Conservation (phyloP, 192 early-diverging fungal species). For the Borealophlyctis nickersoniae region DNA sequence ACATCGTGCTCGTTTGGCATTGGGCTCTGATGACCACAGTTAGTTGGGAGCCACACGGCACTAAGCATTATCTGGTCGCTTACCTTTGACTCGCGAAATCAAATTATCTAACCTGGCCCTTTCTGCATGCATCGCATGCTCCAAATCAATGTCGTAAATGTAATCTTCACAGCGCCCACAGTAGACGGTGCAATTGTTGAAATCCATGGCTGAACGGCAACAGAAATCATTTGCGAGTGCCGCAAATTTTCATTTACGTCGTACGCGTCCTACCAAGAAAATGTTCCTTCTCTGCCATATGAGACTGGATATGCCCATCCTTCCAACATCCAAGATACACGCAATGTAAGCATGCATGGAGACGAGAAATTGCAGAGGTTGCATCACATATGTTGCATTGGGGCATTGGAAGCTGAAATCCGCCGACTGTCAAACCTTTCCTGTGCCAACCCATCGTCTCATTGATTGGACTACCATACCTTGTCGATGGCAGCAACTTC, state of each 20-base stretch:
- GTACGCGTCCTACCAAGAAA: slow-evolving; percentile 43
- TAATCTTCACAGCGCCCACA: slow-evolving; percentile 80
- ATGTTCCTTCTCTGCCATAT: slow-evolving; percentile 49
- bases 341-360: slow-evolving; percentile 85
- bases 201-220: slow-evolving; percentile 66
- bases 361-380: slow-evolving; percentile 38
- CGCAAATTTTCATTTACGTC: background rate
- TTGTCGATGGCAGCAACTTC: slow-evolving; percentile 28
- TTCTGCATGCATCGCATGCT: slow-evolving; percentile 43
- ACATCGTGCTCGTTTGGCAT: slow-evolving; percentile 42
- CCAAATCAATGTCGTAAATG: slow-evolving; percentile 74
- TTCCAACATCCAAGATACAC: slow-evolving; percentile 77
- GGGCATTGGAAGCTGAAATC: slow-evolving; percentile 24
- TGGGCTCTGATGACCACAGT: too few relatives aligned
- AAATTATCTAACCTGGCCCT: slow-evolving; percentile 39
- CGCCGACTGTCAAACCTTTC: too few relatives aligned
- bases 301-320: slow-evolving; percentile 49
- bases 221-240: slow-evolving; percentile 9
- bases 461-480: slow-evolving; percentile 7
- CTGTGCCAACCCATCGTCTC: too few relatives aligned
- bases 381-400: slow-evolving; percentile 26
- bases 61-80: background rate
- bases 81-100: slow-evolving; percentile 48
- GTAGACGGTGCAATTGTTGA: slow-evolving; percentile 62
- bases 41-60: background rate